Percentiles rank a stretch among this genome's conserved stretches.
Evolutionary conservation across 225 moss, liverwort and hornwort species (phyloP).

Genomic region (Sphagnum contortum): DNA sequence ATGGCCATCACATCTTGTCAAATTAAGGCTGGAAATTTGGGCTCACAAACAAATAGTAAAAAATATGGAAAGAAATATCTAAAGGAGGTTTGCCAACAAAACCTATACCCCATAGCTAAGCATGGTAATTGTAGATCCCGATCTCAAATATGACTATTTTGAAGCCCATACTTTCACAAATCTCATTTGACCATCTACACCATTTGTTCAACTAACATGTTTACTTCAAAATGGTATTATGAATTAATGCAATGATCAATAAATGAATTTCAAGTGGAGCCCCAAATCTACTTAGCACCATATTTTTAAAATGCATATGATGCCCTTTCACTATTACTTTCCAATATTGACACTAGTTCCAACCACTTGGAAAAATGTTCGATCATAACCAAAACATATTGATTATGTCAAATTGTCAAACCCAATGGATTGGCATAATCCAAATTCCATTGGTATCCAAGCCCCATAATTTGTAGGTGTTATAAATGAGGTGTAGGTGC

Average conservation of each 20-base stretch:
- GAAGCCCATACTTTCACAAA: not conserved
- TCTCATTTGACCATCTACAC: slow-evolving; percentile 2
- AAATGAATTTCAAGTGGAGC: not conserved
- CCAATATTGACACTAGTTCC: not conserved
- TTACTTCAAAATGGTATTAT: not conserved
- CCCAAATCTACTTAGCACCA: not conserved
- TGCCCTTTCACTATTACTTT: not conserved
- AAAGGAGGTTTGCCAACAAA: slow-evolving; percentile 3
- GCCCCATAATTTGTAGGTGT: slow-evolving; percentile 3
- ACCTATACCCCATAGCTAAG: slow-evolving; percentile 1
- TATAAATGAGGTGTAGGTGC: not conserved
- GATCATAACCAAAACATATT: slow-evolving; percentile 4
- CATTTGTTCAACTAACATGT: not conserved
- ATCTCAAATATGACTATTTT: not conserved
- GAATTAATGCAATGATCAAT: not conserved
- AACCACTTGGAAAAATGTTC: slow-evolving; percentile 8
- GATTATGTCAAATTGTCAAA: not conserved
- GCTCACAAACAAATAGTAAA: not conserved
- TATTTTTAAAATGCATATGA: not conserved
- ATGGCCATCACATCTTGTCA: not conserved
- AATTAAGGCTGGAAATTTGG: not conserved
- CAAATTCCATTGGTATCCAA: not conserved
- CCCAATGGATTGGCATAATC: not conserved
- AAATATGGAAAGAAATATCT: not conserved
- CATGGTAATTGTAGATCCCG: slow-evolving; percentile 3